Conservation (phyloP, 2,329 filamentous ascomycete genomes). For the Oidium heveae region DNA sequence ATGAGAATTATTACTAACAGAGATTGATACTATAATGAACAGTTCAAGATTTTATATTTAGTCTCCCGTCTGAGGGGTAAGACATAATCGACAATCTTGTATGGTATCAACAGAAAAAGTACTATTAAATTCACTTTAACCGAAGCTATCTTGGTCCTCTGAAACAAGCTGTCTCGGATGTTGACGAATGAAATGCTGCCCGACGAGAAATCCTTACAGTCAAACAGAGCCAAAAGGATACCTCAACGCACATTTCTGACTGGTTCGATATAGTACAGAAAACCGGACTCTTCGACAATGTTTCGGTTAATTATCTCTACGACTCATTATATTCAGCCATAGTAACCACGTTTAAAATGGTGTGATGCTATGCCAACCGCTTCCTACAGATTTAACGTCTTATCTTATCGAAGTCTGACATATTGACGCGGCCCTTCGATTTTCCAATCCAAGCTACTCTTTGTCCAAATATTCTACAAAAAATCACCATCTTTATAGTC, state of each 20-base stretch:
- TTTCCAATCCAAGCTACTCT: background rate
- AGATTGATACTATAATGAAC: background rate
- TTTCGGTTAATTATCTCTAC: background rate
- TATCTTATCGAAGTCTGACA: background rate
- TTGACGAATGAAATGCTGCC: background rate
- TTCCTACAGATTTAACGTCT: background rate
- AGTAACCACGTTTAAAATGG: background rate
- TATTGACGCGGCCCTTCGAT: background rate
- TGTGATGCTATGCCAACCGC: background rate
- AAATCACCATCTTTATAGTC: background rate
- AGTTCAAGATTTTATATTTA: background rate
- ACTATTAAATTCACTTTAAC: background rate
- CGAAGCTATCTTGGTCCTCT: background rate
- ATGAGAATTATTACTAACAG: background rate
- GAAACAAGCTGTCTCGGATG: background rate
- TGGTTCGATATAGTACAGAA: background rate
- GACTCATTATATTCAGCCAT: background rate
- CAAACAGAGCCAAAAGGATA: background rate
- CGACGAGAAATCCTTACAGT: background rate
- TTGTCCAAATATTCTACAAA: background rate
- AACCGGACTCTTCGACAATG: background rate
- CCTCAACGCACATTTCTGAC: background rate
- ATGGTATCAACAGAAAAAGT: background rate
- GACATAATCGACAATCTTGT: too few species aligned
- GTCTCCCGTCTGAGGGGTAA: background rate